A percentile compares a stretch with the other conserved stretches of the same genome.
phyloP scores from a whole-genome alignment of 2,329 filamentous ascomycete species.

The Arachnomyces sp. region DNA sequence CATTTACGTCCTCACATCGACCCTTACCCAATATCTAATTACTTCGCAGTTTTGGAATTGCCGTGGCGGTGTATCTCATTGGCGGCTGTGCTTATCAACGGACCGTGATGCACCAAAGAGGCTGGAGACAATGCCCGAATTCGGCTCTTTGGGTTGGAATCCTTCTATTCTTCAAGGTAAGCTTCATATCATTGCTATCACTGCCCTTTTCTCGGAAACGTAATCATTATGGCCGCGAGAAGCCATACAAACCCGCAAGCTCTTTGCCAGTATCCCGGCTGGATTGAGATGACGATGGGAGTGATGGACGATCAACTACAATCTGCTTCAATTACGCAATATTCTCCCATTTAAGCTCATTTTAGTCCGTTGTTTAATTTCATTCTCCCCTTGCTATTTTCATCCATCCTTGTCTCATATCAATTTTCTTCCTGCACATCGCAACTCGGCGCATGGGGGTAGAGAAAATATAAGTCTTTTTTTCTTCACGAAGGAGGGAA shows the following conservation, averaged over 20 bases:
- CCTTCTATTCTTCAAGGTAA: conserved; percentile 72
- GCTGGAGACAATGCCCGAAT: conserved; percentile 92
- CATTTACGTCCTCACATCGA: conserved; percentile 29
- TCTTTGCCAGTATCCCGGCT: conserved; percentile 25
- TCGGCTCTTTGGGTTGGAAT: conserved; percentile 88
- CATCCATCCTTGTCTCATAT: not conserved
- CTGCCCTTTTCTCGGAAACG: conserved; percentile 19
- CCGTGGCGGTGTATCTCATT: conserved; percentile 78
- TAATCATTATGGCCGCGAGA: conserved; percentile 17
- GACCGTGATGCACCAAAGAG: conserved; percentile 85
- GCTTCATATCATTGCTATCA: conserved; percentile 36
- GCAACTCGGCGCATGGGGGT: not conserved
- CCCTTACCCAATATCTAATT: conserved; percentile 12
- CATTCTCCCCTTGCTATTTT: conserved; percentile 3
- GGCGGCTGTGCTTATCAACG: conserved; percentile 94
- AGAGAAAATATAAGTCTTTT: no score
- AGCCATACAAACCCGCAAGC: conserved; percentile 16
- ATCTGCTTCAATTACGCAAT: conserved; percentile 15
- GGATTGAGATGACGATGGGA: conserved; percentile 21
- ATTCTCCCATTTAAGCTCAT: conserved; percentile 14
- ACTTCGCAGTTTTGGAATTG: conserved; percentile 46
- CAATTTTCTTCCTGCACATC: not conserved
- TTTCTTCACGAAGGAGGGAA: no score
- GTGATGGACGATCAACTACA: no score
- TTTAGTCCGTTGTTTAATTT: conserved; percentile 6